Percentiles rank a stretch among this genome's conserved stretches.
These are phyloP conservation scores for Fraxinus platypoda DNA, from an alignment of 305 asterid genomes.

Conservation along the genomic window DNA sequence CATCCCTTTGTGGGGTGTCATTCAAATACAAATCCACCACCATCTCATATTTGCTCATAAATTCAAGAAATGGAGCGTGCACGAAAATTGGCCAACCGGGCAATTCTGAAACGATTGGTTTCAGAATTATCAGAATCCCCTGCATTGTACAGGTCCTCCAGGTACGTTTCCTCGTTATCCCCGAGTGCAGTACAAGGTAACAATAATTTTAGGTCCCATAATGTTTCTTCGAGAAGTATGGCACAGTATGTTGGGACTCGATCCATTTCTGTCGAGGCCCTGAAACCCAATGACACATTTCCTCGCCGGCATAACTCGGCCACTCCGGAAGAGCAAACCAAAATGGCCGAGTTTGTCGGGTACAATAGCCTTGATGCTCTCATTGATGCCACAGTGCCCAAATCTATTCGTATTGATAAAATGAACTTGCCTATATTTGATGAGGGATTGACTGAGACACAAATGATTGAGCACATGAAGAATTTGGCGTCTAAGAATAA, in stretches of 20 bases:
- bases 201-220: slow-evolving; percentile 8
- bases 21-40: neutral
- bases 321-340: slow-evolving; percentile 77
- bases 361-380: slow-evolving; percentile 53
- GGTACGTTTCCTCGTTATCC: slow-evolving; percentile 72
- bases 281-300: slow-evolving; percentile 86
- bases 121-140: slow-evolving; percentile 46
- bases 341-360: slow-evolving; percentile 79
- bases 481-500: slow-evolving; percentile 72
- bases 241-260: slow-evolving; percentile 35
- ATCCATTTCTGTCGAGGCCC: slow-evolving; percentile 73
- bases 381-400: slow-evolving; percentile 92
- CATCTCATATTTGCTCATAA: neutral
- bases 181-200: slow-evolving; percentile 38
- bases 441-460: slow-evolving; percentile 80
- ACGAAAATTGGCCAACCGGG: slow-evolving; percentile 71
- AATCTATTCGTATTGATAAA: slow-evolving; percentile 61
- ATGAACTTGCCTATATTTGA: slow-evolving; percentile 74
- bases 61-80: slow-evolving; percentile 69
- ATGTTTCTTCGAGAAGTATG: slow-evolving; percentile 19
- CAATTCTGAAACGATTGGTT: slow-evolving; percentile 65
- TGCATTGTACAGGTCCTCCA: slow-evolving; percentile 45
- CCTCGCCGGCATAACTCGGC: slow-evolving; percentile 98
- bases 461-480: slow-evolving; percentile 80
- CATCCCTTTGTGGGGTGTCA: slow-evolving; percentile 21